A percentile compares a stretch with the other conserved stretches of the same genome.
Evolutionary conservation across 371 early-diverging fungal species (phyloP).

Genomic region (Mortierella sp.): DNA sequence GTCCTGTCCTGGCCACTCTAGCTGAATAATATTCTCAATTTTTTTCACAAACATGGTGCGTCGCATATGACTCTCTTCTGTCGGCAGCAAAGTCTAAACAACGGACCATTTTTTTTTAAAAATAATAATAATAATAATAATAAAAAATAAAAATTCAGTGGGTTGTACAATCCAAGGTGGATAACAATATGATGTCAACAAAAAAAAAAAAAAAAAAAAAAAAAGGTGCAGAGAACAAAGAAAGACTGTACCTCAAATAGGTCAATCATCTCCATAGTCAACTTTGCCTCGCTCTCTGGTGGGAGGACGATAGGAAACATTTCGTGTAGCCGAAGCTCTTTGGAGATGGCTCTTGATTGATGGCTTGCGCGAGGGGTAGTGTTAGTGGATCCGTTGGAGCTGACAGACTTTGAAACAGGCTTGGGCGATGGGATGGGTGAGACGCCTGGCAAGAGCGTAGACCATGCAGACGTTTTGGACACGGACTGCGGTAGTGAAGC

Average conservation of each 20-base stretch:
- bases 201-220: background rate
- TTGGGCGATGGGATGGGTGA: constrained; percentile 30
- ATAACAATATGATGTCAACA: background rate
- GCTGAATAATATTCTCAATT: constrained; percentile 35
- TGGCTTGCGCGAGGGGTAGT: background rate
- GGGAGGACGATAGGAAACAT: constrained; percentile 40
- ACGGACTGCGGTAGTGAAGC: background rate
- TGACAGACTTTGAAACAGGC: constrained; percentile 3
- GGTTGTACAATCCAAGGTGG: background rate
- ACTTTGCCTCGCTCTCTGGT: constrained; percentile 29
- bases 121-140: too few relatives aligned
- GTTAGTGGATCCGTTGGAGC: background rate
- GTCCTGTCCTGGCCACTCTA: constrained; percentile 51
- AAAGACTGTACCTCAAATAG: constrained; percentile 38
- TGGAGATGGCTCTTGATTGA: background rate
- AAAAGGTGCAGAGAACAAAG: background rate
- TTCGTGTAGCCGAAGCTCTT: constrained; percentile 23
- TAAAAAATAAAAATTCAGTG: background rate
- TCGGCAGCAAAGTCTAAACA: constrained; percentile 38
- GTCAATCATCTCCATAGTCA: constrained; percentile 51
- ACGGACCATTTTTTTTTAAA: too few relatives aligned
- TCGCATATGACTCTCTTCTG: constrained; percentile 45
- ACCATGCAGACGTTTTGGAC: constrained; percentile 36
- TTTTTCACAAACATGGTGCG: constrained; percentile 41
- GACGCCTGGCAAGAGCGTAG: constrained; percentile 43